Percentiles rank a stretch among this genome's conserved stretches.
phyloP scores from a whole-genome alignment of 192 early-diverging fungal genomes.

The Rhizoclosmatium globosum region DNA sequence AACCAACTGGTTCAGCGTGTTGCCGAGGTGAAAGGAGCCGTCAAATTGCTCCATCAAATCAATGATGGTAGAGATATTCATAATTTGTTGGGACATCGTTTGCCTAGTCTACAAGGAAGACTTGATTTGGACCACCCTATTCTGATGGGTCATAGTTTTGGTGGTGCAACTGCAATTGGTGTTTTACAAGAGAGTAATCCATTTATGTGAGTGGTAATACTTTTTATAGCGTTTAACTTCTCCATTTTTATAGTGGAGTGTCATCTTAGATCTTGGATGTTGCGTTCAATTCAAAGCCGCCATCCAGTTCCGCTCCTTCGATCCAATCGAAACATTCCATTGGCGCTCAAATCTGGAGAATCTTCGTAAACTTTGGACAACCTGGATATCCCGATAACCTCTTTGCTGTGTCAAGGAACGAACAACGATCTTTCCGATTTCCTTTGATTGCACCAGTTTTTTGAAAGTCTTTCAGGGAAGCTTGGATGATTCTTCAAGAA shows the following conservation, averaged over 20 bases:
- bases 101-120: slow-evolving; percentile 23
- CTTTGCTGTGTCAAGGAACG: slow-evolving; percentile 24
- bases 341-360: slow-evolving; percentile 27
- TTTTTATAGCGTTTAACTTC: no score
- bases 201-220: neutral
- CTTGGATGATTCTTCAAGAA: no score
- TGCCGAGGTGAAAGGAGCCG: slow-evolving; percentile 13
- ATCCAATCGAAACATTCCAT: slow-evolving; percentile 38
- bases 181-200: slow-evolving; percentile 14
- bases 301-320: slow-evolving; percentile 8
- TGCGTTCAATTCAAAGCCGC: neutral
- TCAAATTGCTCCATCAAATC: neutral
- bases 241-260: slow-evolving; percentile 1
- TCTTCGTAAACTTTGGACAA: neutral
- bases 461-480: no score
- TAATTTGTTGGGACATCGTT: neutral
- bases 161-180: slow-evolving; percentile 24
- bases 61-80: slow-evolving; percentile 8
- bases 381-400: neutral
- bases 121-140: slow-evolving; percentile 29
- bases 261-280: slow-evolving; percentile 38
- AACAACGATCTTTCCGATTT: slow-evolving; percentile 27
- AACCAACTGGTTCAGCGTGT: slow-evolving; percentile 27
- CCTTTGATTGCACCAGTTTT: neutral
- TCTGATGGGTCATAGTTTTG: slow-evolving; percentile 37